Conservation (phyloP, 352 stramenopile genomes). For the Pythium guiyangense region DNA sequence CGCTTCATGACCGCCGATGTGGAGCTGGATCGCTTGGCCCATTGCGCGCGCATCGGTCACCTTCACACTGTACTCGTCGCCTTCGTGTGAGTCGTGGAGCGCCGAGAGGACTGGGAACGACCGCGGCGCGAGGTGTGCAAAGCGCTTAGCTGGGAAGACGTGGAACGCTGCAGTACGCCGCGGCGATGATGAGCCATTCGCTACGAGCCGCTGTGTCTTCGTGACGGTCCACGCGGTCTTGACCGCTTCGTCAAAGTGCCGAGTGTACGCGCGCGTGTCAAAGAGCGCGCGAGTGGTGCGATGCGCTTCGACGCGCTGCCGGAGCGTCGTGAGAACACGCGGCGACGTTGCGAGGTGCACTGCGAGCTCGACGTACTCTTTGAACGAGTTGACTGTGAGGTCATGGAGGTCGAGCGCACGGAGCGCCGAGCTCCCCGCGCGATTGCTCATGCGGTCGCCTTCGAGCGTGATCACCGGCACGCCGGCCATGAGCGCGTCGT, state of each 20-base stretch:
- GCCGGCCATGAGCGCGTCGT: constrained; percentile 76
- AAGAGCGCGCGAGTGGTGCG: constrained; percentile 53
- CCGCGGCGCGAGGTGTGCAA: constrained; percentile 15
- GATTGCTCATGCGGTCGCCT: constrained; percentile 64
- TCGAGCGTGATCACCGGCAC: constrained; percentile 71
- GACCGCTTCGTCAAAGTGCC: constrained; percentile 41
- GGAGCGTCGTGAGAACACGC: constrained; percentile 13
- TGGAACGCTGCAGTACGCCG: constrained; percentile 15
- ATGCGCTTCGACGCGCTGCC: constrained; percentile 28
- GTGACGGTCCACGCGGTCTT: constrained; percentile 40
- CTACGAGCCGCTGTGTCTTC: constrained; percentile 12
- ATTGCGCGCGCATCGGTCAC: constrained; percentile 24
- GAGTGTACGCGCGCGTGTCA: constrained; percentile 50
- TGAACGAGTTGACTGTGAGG: constrained; percentile 59
- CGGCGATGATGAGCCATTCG: background rate
- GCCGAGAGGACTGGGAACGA: constrained; percentile 35
- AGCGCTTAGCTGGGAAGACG: constrained; percentile 30
- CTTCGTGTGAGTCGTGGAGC: constrained; percentile 22
- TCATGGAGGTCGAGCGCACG: constrained; percentile 41
- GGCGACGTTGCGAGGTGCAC: constrained; percentile 40
- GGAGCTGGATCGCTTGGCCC: constrained; percentile 39
- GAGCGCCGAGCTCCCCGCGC: constrained; percentile 50
- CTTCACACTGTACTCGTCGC: constrained; percentile 33
- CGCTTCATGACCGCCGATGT: constrained; percentile 48
- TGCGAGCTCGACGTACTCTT: constrained; percentile 79